Conservation (phyloP, 805 yeast genomes). For the Sporopachydermia lactativora region DNA sequence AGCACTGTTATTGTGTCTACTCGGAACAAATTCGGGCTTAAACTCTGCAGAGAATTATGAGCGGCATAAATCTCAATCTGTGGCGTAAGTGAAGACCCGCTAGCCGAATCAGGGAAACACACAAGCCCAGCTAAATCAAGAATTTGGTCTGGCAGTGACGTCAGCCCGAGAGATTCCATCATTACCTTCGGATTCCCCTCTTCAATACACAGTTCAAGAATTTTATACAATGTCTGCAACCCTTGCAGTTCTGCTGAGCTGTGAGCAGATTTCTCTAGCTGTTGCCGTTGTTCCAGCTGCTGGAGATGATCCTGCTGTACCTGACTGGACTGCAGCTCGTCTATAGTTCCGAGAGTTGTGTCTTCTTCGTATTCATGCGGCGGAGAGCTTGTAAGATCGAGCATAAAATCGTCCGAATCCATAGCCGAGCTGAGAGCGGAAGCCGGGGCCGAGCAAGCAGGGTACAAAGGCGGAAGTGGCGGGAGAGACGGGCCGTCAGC, state of each 20-base stretch:
- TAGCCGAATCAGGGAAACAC: conserved; percentile 3
- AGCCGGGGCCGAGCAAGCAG: neutral
- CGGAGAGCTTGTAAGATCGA: neutral
- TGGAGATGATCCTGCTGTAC: neutral
- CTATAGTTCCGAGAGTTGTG: conserved; percentile 1
- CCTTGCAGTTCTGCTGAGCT: neutral
- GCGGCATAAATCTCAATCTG: conserved; percentile 17
- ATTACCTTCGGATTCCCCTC: neutral
- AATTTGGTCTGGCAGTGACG: conserved; percentile 20
- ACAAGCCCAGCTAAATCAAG: conserved; percentile 19
- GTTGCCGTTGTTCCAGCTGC: neutral
- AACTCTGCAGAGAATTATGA: conserved; percentile 14
- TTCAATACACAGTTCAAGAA: neutral
- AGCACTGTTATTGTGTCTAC: conserved; percentile 21
- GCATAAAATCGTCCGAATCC: neutral
- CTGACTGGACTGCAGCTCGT: neutral
- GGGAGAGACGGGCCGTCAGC: too few relatives aligned
- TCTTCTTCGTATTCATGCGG: neutral
- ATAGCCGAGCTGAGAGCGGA: neutral
- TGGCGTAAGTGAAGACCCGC: conserved; percentile 13
- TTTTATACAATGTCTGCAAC: neutral
- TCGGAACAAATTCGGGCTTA: conserved; percentile 19
- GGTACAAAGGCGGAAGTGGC: neutral
- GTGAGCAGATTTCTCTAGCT: neutral
- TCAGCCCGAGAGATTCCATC: conserved; percentile 13